Evolutionary conservation across 495 filamentous ascomycete species (phyloP), one percentile per base, ranked within the genome.

Genomic region (Neurospora sp.): DNA sequence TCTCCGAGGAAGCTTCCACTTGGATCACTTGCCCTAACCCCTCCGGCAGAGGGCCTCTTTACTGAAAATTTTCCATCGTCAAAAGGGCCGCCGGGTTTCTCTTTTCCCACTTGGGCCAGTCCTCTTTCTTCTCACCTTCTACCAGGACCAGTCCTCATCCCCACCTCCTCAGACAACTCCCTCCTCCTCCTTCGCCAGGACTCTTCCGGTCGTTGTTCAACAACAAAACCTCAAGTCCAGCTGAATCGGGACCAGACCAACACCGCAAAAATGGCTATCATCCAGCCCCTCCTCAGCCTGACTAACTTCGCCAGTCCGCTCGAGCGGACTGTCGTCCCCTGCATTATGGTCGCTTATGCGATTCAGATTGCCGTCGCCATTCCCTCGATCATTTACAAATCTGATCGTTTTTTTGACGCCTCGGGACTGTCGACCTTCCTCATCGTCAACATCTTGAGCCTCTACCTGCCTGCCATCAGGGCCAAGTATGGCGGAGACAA

Each of bases 321-420:
- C 75, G 84, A 91, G 22, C 85, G 85, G 22, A 89, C 86, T 27
- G 82, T 90, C 7, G 81, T 90, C 35, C 90, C 89, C 14, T 83
- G 84, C 73, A 82, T 91, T 35, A 83, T 83, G 27, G 83, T 89
- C 22, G 88, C 85, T 38, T 89, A 86, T 70, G 84, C 83, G 3
- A 80, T 89, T 68, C 87, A 89, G 80, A 77, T 83, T 37, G 85
- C 82, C 69, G 85, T 85, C 39, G 90, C 87, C 8, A 74, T 90
- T 9, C 89, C 89, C 6, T 89, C 88, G 4, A 88, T 90, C 53
- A 70, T 83, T 73, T 78, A 81, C 53, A 85, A 87, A 75, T 85
- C 86, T 14, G 88, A 91, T 71, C 85, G 85, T 65, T 91, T 89
- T 82, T 92, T 89, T 77, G 90, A 92, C 75, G 81, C 88, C 70